phyloP scores from a whole-genome alignment of 768 basidiomycete genomes.

The Podaxis pistillaris region DNA sequence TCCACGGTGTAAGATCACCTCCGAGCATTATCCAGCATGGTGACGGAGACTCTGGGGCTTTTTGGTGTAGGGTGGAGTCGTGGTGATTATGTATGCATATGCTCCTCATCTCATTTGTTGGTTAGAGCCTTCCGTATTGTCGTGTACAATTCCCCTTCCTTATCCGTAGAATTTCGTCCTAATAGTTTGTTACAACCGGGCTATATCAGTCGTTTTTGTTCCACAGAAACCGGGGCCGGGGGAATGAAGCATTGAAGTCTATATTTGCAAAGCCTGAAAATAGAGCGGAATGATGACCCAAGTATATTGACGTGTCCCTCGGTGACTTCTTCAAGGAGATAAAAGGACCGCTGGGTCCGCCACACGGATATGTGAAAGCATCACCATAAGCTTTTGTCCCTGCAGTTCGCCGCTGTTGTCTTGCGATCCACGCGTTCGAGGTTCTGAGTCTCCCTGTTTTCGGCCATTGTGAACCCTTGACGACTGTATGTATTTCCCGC shows the following conservation, averaged over 20 bases:
- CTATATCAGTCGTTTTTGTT: conserved; percentile 5
- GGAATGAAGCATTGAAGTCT: neutral
- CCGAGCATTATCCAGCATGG: conserved; percentile 1
- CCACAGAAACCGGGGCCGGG: conserved; percentile 11
- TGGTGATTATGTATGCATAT: conserved; percentile 15
- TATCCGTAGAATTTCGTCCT: conserved; percentile 1
- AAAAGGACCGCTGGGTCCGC: neutral
- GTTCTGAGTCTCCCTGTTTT: neutral
- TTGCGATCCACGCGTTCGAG: conserved; percentile 2
- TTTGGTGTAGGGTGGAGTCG: conserved; percentile 11
- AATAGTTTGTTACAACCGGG: neutral
- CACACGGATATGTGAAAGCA: neutral
- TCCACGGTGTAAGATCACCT: neutral
- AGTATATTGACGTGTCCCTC: neutral
- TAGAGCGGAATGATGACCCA: conserved; percentile 2
- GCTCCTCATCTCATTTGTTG: conserved; percentile 4
- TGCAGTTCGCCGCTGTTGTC: neutral
- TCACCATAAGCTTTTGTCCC: neutral
- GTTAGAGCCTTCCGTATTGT: conserved; percentile 1
- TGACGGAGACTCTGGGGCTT: neutral
- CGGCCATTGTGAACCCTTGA: conserved; percentile 1
- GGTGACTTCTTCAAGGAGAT: conserved; percentile 3
- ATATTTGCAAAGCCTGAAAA: conserved; percentile 4
- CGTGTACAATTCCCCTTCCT: conserved; percentile 1
- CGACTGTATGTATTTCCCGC: neutral